A percentile compares a stretch with the other conserved stretches of the same genome.
phyloP scores from a whole-genome alignment of 2,329 filamentous ascomycete species.

The Plenodomus biglobosus region DNA sequence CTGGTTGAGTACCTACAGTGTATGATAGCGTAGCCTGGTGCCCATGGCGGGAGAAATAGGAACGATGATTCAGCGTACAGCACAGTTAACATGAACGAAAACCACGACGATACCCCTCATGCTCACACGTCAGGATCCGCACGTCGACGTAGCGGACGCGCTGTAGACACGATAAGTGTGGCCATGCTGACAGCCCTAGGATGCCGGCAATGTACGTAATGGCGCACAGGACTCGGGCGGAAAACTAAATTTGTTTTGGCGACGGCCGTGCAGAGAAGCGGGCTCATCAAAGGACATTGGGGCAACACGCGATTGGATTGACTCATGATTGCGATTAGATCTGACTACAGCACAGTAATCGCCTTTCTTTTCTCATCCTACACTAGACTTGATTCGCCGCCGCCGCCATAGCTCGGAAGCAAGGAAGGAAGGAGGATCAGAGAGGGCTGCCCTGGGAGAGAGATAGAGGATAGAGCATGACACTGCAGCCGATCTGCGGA shows the following conservation, averaged over 20 bases:
- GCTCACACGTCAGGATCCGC: no score
- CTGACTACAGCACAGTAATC: no score
- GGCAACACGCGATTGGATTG: no score
- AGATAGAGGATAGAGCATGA: slow-evolving; percentile 27
- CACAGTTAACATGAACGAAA: no score
- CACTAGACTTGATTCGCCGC: slow-evolving; percentile 30
- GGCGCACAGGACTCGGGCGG: slow-evolving; percentile 8
- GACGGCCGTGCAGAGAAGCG: slow-evolving; percentile 10
- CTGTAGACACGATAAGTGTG: background rate
- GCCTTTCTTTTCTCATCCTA: no score
- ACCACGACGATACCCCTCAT: no score
- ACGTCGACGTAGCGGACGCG: no score
- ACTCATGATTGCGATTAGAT: slow-evolving; percentile 1
- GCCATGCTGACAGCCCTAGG: background rate
- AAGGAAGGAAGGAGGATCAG: no score
- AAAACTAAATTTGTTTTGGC: slow-evolving; percentile 21
- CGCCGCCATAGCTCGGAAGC: slow-evolving; percentile 8
- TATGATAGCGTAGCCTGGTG: background rate
- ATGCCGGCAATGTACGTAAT: slow-evolving; percentile 21
- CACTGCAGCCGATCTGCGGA: slow-evolving; percentile 33
- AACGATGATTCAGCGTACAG: background rate
- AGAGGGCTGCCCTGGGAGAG: no score
- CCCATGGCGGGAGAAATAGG: background rate
- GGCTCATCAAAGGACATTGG: slow-evolving; percentile 2
- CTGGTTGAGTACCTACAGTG: background rate